Conservation (phyloP, 805 yeast genomes). For the Candida argentea region DNA sequence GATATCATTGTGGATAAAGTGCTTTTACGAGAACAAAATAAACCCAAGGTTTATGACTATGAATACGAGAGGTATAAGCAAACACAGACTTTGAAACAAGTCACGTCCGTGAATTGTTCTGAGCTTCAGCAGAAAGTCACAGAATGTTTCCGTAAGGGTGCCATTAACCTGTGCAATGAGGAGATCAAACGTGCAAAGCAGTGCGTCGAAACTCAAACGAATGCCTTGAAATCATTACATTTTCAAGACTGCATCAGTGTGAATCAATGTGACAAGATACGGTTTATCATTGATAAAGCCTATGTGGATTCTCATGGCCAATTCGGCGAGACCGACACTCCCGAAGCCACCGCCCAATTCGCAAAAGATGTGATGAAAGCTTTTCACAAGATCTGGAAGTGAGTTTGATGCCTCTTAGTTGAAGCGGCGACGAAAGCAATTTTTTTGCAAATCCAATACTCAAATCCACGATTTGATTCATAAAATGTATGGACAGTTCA, state of each 20-base stretch:
- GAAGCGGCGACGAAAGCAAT: constrained; percentile 1
- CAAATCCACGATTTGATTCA: no score
- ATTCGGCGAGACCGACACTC: constrained; percentile 20
- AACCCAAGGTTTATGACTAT: constrained; percentile 11
- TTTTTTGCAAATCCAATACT: background rate
- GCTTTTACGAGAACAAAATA: constrained; percentile 10
- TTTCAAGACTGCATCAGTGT: constrained; percentile 27
- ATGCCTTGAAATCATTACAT: constrained; percentile 22
- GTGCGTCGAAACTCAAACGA: constrained; percentile 26
- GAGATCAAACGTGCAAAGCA: constrained; percentile 16
- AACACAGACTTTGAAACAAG: constrained; percentile 14
- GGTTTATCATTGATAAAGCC: constrained; percentile 25
- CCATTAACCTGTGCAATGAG: constrained; percentile 19
- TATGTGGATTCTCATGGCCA: constrained; percentile 29
- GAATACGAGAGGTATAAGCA: constrained; percentile 23
- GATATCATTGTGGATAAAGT: constrained; percentile 18
- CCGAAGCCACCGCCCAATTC: constrained; percentile 17
- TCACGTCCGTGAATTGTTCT: constrained; percentile 26
- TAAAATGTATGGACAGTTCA: no score
- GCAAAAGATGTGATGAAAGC: constrained; percentile 19
- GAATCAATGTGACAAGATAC: constrained; percentile 26
- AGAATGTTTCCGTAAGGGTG: constrained; percentile 26
- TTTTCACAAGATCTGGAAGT: constrained; percentile 25
- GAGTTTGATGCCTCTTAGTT: background rate
- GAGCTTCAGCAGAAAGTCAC: constrained; percentile 28